phyloP scores from a whole-genome alignment of 805 yeast species.

The Hanseniaspora clermontiae region DNA sequence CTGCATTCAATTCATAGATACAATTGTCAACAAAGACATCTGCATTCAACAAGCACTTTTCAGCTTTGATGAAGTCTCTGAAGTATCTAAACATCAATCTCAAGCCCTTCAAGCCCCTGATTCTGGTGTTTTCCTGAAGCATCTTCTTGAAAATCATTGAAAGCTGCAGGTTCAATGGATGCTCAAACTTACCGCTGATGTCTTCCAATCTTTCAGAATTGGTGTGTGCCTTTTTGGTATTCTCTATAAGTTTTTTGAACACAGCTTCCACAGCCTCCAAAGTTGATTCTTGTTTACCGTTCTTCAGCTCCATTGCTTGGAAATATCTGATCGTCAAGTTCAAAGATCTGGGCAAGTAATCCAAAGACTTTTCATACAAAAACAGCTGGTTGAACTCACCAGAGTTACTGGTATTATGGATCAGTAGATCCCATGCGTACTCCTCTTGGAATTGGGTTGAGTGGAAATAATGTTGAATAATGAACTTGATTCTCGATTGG shows the following conservation, averaged over 20 bases:
- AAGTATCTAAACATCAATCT: conserved; percentile 5
- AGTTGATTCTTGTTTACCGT: conserved; percentile 5
- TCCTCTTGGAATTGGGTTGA: conserved; percentile 2
- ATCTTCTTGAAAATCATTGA: conserved; percentile 11
- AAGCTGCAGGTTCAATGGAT: background rate
- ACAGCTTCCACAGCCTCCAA: background rate
- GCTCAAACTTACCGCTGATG: background rate
- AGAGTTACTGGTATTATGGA: conserved; percentile 5
- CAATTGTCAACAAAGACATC: conserved; percentile 7
- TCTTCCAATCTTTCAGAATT: background rate
- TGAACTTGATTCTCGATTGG: conserved; percentile 7
- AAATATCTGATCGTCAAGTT: conserved; percentile 2
- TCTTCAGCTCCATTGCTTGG: conserved; percentile 2
- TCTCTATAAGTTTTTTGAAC: conserved; percentile 1
- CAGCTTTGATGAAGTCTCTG: conserved; percentile 8
- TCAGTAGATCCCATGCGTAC: conserved; percentile 2
- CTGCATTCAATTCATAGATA: conserved; percentile 4
- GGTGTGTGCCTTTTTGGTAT: background rate
- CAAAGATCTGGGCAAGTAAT: conserved; percentile 9
- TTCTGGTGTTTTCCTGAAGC: conserved; percentile 8
- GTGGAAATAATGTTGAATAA: conserved; percentile 8
- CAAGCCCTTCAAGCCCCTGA: conserved; percentile 6
- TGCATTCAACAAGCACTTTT: conserved; percentile 1
- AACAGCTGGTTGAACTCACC: conserved; percentile 10
- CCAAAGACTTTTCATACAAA: background rate